Base-by-base conservation (phyloP, 345 rosid species). In the Boechera stricta region DNA sequence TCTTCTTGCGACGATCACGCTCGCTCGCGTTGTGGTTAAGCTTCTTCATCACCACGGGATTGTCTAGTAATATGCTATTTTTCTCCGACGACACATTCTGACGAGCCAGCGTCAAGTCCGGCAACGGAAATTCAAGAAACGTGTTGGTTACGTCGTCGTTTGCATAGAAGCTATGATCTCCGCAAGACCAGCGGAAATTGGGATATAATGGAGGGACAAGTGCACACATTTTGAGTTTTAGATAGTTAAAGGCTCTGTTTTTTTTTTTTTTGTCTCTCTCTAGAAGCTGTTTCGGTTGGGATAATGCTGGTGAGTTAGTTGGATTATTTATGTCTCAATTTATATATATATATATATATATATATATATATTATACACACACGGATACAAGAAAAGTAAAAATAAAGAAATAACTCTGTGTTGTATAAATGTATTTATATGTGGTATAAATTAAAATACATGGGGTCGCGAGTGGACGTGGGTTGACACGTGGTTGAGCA, bases 21-120 rank as follows among this genome's bases (percentile, higher is more conserved):
- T 91, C 97, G 2, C 86, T 87, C 0, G 90, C 91, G 61, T 88
- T 91, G 82, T 90, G 95, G 54, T 86, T 81, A 45, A 89, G 84
- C 86, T 90, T 89, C 74, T 68, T 67, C 82, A 67, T 67, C 59
- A 67, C 47, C 24, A 41, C 29, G 4, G 44, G 64, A 45, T 52
- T 67, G 28, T 60, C 10, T 60, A 39, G 3, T 54, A 35, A 21
- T 32, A 8, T 56, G 18, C 13, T 53, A 8, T 59, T 38, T 13
- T 7, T 47, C 64, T 72, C 77, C 6, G 73, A 33, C 9, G 69
- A 59, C 39, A 56, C 60, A 63, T 77, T 78, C 73, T 67, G 69
- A 72, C 51, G 62, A 65, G 24, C 64, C 64, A 65, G 73, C 33
- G 52, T 47, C 73, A 64, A 71, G 67, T 64, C 81, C 63, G 77